phyloP scores from a whole-genome alignment of 164 flowering plant genomes.

The Protea cynaroides region DNA sequence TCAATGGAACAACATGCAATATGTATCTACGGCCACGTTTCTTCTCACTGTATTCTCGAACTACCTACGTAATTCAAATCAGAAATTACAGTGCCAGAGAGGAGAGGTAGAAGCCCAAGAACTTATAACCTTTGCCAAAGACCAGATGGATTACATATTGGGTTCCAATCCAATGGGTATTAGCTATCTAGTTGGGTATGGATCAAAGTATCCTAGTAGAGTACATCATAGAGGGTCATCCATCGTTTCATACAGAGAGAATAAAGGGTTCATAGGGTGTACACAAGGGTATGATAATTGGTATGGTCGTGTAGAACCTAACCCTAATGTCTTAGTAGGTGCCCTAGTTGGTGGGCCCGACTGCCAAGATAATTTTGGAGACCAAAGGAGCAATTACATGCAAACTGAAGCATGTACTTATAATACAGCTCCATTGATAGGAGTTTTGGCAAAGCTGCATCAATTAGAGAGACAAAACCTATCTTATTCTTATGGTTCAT shows the following conservation, averaged over 20 bases:
- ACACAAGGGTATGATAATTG: conserved; percentile 94
- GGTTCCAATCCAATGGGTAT: conserved; percentile 77
- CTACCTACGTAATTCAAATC: conserved; percentile 30
- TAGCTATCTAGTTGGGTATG: conserved; percentile 91
- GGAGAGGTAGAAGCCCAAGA: conserved; percentile 39
- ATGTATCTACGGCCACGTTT: conserved; percentile 75
- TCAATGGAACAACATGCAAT: conserved; percentile 99
- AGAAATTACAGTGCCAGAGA: conserved; percentile 38
- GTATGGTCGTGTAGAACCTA: conserved; percentile 52
- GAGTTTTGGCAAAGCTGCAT: conserved; percentile 65
- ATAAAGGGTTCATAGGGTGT: conserved; percentile 88
- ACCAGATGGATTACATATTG: conserved; percentile 80
- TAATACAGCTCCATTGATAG: conserved; percentile 92
- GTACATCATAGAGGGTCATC: conserved; percentile 97
- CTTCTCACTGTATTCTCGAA: conserved; percentile 68
- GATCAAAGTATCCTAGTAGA: conserved; percentile 55
- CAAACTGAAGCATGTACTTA: conserved; percentile 99
- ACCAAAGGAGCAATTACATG: conserved; percentile 65
- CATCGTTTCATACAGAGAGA: conserved; percentile 55
- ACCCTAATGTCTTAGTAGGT: conserved; percentile 78
- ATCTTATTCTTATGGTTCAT: not conserved
- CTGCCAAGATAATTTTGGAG: conserved; percentile 52
- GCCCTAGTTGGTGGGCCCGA: conserved; percentile 97
- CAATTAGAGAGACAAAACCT: conserved; percentile 23
- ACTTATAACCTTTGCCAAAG: conserved; percentile 50